These are phyloP conservation scores for Globisporangium sylvaticum DNA, from an alignment of 352 stramenopile species.

Conservation along the genomic window DNA sequence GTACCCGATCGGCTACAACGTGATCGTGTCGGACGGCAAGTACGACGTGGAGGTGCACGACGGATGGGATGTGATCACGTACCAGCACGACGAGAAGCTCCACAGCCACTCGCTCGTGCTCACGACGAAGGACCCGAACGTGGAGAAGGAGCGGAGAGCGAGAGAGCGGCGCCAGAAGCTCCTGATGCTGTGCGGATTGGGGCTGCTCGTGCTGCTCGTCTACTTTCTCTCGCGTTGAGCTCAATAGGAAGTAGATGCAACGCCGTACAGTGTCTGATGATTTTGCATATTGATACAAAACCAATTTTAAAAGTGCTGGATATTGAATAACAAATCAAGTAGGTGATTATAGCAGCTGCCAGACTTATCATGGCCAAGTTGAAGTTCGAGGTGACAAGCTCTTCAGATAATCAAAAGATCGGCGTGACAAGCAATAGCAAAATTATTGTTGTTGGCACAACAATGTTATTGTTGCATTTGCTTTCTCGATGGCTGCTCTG, in stretches of 20 bases:
- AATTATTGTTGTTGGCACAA: too few relatives aligned
- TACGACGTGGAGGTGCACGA: constrained; percentile 44
- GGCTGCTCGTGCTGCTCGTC: constrained; percentile 23
- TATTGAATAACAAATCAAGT: not conserved
- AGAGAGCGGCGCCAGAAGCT: constrained; percentile 20
- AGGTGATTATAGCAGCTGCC: too few relatives aligned
- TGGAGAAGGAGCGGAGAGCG: constrained; percentile 25
- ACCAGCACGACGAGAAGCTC: constrained; percentile 41
- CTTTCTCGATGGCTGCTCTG: too few relatives aligned
- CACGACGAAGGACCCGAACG: constrained; percentile 37
- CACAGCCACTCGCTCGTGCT: constrained; percentile 36
- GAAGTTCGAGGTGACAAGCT: not conserved
- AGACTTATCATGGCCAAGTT: not conserved
- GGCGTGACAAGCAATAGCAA: too few relatives aligned
- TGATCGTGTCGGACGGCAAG: constrained; percentile 55
- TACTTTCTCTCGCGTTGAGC: constrained; percentile 27
- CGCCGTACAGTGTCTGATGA: too few relatives aligned
- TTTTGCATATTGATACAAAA: not conserved
- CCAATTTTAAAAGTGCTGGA: not conserved
- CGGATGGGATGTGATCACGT: constrained; percentile 60
- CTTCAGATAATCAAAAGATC: too few relatives aligned
- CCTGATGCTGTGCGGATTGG: constrained; percentile 15
- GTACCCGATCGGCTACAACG: constrained; percentile 59
- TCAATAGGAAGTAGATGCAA: not conserved
- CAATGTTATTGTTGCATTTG: too few relatives aligned